Base-by-base conservation (phyloP, 805 yeast genomes). In the Yarrowia deformans region DNA sequence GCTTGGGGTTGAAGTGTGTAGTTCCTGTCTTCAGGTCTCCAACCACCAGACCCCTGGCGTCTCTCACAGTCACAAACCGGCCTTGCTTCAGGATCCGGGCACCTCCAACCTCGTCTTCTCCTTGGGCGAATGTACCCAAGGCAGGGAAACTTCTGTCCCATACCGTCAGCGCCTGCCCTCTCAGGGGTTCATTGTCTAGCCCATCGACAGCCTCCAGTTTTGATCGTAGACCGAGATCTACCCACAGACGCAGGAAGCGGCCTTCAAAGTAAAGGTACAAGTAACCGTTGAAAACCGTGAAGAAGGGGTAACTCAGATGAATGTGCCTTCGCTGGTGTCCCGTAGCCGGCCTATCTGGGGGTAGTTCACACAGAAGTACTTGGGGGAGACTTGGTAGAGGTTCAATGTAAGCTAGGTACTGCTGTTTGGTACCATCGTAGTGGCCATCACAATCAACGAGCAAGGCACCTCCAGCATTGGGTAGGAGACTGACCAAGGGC, bases 11-110 rank as follows among this genome's bases (percentile, higher is more conserved):
- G 37, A 29, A 49, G 7, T 29, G 14, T 19, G 54, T 49, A 4
- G 54, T 49, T 49, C 54, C 54, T 5, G 54, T 49, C 32, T 29
- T 5, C 19, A 49, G 12, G 16, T 49, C 54, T 8, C 54, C 54
- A 8, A 49, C 54, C 16, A 49, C 54, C 10, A 49, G 18, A 8
- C 54, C 54, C 10, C 16, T 8, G 13, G 37, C 35, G 12, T 14
- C 37, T 8, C 19, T 19, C 0, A 29, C 37, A 2, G 54, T 49
- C 13, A 49, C 37, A 8, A 29, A 49, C 6, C 37, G 9, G 10
- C 54, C 54, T 0, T 32, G 29, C 23, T 19, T 49, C 19, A 6
- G 19, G 2, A 49, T 29, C 8, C 18, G 5, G 13, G 37, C 6
- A 29, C 37, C 54, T 1, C 16, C 8, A 13, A 46, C 4, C n/a